Evolutionary conservation across 1,284 basidiomycete species (phyloP).

Genomic region (Ustilago xerochloae): DNA sequence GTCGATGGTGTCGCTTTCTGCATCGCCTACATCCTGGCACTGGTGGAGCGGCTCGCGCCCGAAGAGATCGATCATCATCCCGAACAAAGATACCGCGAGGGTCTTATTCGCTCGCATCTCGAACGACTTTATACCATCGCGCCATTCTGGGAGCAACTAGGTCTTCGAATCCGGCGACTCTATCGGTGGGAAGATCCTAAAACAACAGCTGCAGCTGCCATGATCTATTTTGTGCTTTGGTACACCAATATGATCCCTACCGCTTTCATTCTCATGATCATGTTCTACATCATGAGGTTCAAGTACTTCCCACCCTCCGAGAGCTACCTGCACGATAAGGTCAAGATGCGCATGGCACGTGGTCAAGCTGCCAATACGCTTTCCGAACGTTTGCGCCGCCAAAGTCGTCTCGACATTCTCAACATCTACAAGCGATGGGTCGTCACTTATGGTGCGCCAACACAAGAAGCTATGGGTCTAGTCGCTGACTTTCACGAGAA

Average conservation of each 20-base stretch:
- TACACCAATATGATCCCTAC: slow-evolving; percentile 65
- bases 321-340: slow-evolving; percentile 62
- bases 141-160: slow-evolving; percentile 67
- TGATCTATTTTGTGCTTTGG: slow-evolving; percentile 68
- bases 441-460: slow-evolving; percentile 54
- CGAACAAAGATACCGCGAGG: slow-evolving; percentile 63
- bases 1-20: slow-evolving; percentile 65
- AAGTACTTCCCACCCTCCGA: slow-evolving; percentile 67
- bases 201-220: slow-evolving; percentile 59
- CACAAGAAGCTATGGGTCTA: slow-evolving; percentile 58
- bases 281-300: slow-evolving; percentile 65
- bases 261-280: slow-evolving; percentile 61
- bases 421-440: slow-evolving; percentile 64
- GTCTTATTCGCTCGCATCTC: slow-evolving; percentile 61
- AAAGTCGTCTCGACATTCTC: slow-evolving; percentile 64
- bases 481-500: slow-evolving; percentile 67
- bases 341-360: slow-evolving; percentile 63
- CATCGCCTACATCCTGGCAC: slow-evolving; percentile 66
- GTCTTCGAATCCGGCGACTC: slow-evolving; percentile 26
- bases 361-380: slow-evolving; percentile 64
- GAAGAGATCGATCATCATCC: slow-evolving; percentile 65
- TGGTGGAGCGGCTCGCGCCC: slow-evolving; percentile 64
- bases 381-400: slow-evolving; percentile 60
- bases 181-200: slow-evolving; percentile 54
- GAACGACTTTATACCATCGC: slow-evolving; percentile 67